Conservation (phyloP, 768 basidiomycete genomes). For the Lactarius evosmus region DNA sequence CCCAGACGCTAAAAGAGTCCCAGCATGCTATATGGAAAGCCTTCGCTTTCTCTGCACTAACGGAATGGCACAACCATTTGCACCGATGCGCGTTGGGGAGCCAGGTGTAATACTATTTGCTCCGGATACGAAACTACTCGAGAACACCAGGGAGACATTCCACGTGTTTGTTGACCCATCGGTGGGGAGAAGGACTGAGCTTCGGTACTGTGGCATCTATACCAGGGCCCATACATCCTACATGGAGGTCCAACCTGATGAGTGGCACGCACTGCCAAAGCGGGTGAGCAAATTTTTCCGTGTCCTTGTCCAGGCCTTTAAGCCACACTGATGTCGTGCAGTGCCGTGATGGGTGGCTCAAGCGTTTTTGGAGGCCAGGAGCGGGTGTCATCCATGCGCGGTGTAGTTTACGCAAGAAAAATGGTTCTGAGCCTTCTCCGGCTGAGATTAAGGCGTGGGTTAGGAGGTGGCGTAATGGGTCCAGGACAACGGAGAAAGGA, state of each 20-base stretch:
- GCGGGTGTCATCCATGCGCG: too few species aligned
- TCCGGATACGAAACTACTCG: too few species aligned
- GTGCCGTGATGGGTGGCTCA: not conserved
- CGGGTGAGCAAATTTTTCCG: not conserved
- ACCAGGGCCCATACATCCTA: not conserved
- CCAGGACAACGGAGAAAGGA: too few species aligned
- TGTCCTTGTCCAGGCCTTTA: too few species aligned
- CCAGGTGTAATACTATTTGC: too few species aligned
- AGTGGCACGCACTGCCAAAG: not conserved
- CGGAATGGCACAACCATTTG: not conserved
- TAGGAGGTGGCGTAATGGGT: not conserved
- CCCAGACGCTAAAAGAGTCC: not conserved
- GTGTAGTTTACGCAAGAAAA: too few species aligned
- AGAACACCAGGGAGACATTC: too few species aligned
- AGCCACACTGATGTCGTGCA: too few species aligned
- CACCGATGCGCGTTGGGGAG: not conserved
- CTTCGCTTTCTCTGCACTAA: not conserved
- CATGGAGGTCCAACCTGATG: not conserved
- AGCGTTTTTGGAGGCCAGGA: fast-evolving
- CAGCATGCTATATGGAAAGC: not conserved
- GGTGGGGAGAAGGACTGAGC: too few species aligned
- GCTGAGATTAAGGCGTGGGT: not conserved
- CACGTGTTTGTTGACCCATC: not conserved
- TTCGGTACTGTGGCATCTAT: not conserved
- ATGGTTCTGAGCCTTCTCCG: too few species aligned